Base-by-base conservation (phyloP, 1,284 basidiomycete genomes). In the Ustilago cynodontis region DNA sequence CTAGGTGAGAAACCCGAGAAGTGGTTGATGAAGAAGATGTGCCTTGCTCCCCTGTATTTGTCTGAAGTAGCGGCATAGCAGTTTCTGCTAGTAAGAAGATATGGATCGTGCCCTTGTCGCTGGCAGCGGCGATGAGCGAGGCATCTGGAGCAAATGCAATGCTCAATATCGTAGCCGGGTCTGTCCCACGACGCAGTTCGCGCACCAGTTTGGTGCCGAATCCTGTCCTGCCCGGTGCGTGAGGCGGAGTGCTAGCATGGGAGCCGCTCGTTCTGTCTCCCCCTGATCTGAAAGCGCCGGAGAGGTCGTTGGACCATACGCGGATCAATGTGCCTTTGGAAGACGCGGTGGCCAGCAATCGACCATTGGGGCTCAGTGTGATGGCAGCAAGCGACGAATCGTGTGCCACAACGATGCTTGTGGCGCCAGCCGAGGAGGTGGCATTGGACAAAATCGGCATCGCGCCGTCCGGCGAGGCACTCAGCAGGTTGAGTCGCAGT, bases 101-200 rank as follows among this genome's bases (percentile, higher is more conserved):
- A 56, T 83, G 82, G 26, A 83, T 70, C 0, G 81, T 83, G 11
- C 82, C 82, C 60, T 80, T 83, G 62, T 83, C 82, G 49, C 82
- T 83, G 1, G 74, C 82, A 24, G 76, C 79, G 2, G 82, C 82
- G 8, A 83, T 37, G 2, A 68, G 45, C 0, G 64, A 70, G 11
- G 53, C 60, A 41, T 83, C 81, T 10, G 79, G 79, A 13, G 73
- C 61, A 47, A 83, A 80, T 0, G 77, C 68, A n/a, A 82, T 68
- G 55, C 79, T 79, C n/a, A 78, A 53, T 22, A 83, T 82, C 13
- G 65, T 59, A 0, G 81, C 81, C 20, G 74, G 70, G 39, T 83
- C 82, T 5, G 67, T 77, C 11, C 82, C 82, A 24, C 82, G 70
- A 11, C 82, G 69, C 14, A 83, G 59, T 61, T 83, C 81, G 39